These are phyloP conservation scores for Colletotrichum lupini DNA, from an alignment of 2,329 filamentous ascomycete genomes.

Conservation along the genomic window DNA sequence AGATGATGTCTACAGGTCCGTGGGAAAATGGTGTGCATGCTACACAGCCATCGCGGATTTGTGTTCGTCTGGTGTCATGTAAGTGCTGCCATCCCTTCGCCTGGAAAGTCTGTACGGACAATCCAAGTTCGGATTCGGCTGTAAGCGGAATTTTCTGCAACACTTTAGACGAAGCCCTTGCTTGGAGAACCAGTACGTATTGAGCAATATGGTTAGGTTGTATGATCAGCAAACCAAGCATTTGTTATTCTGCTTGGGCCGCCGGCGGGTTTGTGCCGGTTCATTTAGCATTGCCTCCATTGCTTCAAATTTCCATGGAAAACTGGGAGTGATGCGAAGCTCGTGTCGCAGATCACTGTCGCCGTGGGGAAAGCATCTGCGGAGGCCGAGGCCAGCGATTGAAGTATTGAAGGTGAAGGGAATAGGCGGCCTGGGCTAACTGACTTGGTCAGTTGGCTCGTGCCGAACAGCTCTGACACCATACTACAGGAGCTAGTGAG, in stretches of 20 bases:
- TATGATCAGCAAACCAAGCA: conserved; percentile 8
- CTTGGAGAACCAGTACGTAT: neutral
- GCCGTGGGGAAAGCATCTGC: conserved; percentile 8
- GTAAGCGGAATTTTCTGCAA: neutral
- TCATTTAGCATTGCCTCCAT: conserved; percentile 10
- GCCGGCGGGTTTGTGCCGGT: conserved; percentile 2
- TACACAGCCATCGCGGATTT: neutral
- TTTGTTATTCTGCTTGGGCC: neutral
- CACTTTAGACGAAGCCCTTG: conserved; percentile 9
- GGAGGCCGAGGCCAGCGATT: neutral
- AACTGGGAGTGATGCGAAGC: neutral
- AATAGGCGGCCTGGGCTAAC: neutral
- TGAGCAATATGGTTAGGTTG: neutral
- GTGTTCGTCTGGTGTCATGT: conserved; percentile 28
- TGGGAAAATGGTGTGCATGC: neutral
- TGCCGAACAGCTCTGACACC: conserved; percentile 5
- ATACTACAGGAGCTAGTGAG: neutral
- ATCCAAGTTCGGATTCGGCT: neutral
- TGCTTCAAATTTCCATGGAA: conserved; percentile 4
- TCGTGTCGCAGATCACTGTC: neutral
- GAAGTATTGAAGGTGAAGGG: neutral
- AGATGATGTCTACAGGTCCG: neutral
- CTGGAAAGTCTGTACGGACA: neutral
- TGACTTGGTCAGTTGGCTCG: neutral
- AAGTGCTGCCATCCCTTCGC: conserved; percentile 24